Evolutionary conservation across 768 basidiomycete genomes (phyloP), one percentile per base, ranked within the genome.

Genomic region (Cystofilobasidium ferigula): DNA sequence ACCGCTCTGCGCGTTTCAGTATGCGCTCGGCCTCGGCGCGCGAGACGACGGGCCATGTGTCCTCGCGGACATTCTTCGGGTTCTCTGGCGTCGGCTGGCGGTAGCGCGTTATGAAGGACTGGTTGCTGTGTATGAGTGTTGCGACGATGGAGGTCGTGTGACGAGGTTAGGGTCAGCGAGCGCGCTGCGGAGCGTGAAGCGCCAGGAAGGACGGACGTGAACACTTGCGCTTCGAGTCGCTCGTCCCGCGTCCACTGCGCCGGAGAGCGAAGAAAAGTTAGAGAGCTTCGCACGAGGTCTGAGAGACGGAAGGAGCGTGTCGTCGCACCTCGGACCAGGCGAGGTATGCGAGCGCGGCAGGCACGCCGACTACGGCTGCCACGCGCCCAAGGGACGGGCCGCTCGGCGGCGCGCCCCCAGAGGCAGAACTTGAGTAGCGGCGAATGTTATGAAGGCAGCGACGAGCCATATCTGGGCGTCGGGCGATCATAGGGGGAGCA

Each of bases 1-100:
- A 43, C 3, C 26, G 32, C 24, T 61, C 60, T 20, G 35, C 32
- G 30, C 47, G 24, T 4, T 54, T 53, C 24, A 67, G 42, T 3
- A 67, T 22, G 24, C 40, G 40, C 24, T 62, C 60, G 22, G 65
- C 65, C 20, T 60, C 48, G 38, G 28, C 35, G 6, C 36, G 51
- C 6, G 28, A 47, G 53, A 67, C 56, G 24, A 67, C 38, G 24
- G 38, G 42, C 60, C 60, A 67, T 30, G 9, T 4, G 51, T 67
- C 65, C 32, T 53, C 53, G 24, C 60, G 58, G 13, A 67, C 60
- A 40, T 61, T 42, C 36, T 56, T n/a, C 7, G 65, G 60, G 42
- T 67, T 60, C 32, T 34, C 3, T 16, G 2, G n/a, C 18, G 58
- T 54, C 30, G 51, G 51, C 51, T 30, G 51, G 5, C 51, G 51